phyloP scores from a whole-genome alignment of 495 filamentous ascomycete species.

The Thermothielavioides terrestris region DNA sequence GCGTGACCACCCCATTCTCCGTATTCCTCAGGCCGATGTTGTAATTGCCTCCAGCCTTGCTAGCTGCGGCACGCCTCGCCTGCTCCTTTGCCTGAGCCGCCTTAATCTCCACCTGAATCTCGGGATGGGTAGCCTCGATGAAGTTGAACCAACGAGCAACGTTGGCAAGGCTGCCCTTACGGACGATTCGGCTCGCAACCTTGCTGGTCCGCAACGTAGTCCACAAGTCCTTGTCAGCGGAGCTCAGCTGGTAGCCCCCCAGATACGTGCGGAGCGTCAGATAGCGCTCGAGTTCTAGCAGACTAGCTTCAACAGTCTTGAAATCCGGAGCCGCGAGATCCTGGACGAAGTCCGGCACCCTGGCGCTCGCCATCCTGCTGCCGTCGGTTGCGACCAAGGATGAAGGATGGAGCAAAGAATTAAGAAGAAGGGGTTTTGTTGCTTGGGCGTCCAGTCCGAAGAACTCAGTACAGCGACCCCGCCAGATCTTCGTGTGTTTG shows the following conservation, averaged over 20 bases:
- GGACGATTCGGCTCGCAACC: background rate
- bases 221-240: slow-evolving; percentile 2
- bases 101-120: background rate
- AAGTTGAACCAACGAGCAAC: background rate
- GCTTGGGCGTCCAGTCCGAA: too few species aligned
- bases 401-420: too few species aligned
- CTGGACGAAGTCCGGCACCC: background rate
- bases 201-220: background rate
- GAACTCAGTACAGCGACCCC: too few species aligned
- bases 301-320: background rate
- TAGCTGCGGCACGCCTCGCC: background rate
- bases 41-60: background rate
- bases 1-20: background rate
- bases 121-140: background rate
- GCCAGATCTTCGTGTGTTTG: too few species aligned
- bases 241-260: background rate
- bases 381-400: too few species aligned
- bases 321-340: background rate
- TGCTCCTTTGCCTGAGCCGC: background rate
- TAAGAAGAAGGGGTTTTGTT: too few species aligned
- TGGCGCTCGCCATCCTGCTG: background rate
- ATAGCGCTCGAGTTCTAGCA: background rate
- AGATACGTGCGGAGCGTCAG: background rate
- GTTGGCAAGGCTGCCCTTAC: slow-evolving; percentile 1
- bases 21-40: background rate